Evolutionary conservation across 768 basidiomycete genomes (phyloP).

Genomic region (Lactifluus subvellereus): DNA sequence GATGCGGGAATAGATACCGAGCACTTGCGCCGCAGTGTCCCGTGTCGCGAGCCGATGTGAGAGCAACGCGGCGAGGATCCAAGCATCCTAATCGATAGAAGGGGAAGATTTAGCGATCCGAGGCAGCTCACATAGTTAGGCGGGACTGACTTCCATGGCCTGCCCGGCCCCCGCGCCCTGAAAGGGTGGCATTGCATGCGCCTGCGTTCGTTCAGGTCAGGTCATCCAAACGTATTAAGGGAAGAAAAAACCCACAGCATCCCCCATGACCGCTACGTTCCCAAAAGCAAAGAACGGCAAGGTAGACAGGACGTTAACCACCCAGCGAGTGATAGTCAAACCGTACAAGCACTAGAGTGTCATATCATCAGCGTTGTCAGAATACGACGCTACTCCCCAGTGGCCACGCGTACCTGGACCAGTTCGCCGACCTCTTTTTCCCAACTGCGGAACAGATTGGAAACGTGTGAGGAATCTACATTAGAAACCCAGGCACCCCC

Average conservation of each 20-base stretch:
- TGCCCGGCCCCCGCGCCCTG: slow-evolving; percentile 43
- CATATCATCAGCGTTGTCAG: not conserved
- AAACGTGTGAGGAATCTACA: slow-evolving; percentile 2
- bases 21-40: slow-evolving; percentile 24
- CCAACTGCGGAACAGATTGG: slow-evolving; percentile 10
- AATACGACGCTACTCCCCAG: not conserved
- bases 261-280: slow-evolving; percentile 43
- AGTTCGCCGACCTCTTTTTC: slow-evolving; percentile 31
- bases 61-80: slow-evolving; percentile 36
- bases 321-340: slow-evolving; percentile 44
- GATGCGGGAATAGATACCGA: slow-evolving; percentile 31
- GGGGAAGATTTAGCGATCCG: not conserved
- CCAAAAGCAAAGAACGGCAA: slow-evolving; percentile 48
- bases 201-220: slow-evolving; percentile 17
- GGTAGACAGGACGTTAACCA: slow-evolving; percentile 51
- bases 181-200: slow-evolving; percentile 39
- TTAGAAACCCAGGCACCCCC: slow-evolving; percentile 7
- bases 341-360: slow-evolving; percentile 1
- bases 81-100: slow-evolving; percentile 35
- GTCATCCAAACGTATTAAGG: not conserved
- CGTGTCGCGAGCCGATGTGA: slow-evolving; percentile 35
- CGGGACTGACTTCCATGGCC: slow-evolving; percentile 36
- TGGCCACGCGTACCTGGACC: slow-evolving; percentile 40
- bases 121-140: not conserved
- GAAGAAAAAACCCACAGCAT: slow-evolving; percentile 31